These are phyloP conservation scores for Schizochytrium sp. DNA, from an alignment of 108 stramenopile species.

Conservation along the genomic window DNA sequence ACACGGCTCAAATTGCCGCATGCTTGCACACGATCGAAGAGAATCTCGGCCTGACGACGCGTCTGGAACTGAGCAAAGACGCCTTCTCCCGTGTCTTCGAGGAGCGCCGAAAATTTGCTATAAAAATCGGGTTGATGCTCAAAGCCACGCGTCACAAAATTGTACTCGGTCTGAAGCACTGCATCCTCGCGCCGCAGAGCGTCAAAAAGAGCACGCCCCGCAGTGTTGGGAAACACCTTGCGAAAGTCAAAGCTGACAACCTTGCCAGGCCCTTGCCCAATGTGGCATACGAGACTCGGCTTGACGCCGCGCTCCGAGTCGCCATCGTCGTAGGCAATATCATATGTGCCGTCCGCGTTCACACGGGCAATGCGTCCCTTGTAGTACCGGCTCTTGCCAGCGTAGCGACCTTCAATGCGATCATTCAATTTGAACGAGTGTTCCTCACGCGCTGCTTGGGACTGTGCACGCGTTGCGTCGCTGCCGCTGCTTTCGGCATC, in stretches of 20 bases:
- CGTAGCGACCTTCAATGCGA: background rate
- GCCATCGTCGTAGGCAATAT: constrained; percentile 41
- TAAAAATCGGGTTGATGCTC: constrained; percentile 14
- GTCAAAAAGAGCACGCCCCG: constrained; percentile 4
- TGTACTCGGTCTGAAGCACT: background rate
- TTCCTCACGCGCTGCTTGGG: background rate
- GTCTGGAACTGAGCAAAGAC: constrained; percentile 17
- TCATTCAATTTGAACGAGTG: background rate
- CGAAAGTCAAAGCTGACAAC: constrained; percentile 11
- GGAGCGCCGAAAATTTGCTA: background rate
- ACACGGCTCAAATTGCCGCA: background rate
- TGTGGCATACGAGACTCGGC: constrained; percentile 13
- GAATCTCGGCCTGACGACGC: background rate
- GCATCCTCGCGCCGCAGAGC: background rate
- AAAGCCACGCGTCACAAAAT: constrained; percentile 15
- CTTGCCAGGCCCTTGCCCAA: constrained; percentile 1
- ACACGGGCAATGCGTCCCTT: constrained; percentile 13
- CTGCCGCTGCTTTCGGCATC: background rate
- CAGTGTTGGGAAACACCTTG: background rate
- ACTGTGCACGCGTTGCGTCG: too few relatives aligned
- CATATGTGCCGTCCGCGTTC: constrained; percentile 37
- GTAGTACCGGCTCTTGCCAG: background rate
- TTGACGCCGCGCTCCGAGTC: constrained; percentile 27
- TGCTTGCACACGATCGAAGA: background rate
- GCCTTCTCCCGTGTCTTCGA: background rate